phyloP scores from a whole-genome alignment of 139 green algal genomes.

The Coelastrella sp. region DNA sequence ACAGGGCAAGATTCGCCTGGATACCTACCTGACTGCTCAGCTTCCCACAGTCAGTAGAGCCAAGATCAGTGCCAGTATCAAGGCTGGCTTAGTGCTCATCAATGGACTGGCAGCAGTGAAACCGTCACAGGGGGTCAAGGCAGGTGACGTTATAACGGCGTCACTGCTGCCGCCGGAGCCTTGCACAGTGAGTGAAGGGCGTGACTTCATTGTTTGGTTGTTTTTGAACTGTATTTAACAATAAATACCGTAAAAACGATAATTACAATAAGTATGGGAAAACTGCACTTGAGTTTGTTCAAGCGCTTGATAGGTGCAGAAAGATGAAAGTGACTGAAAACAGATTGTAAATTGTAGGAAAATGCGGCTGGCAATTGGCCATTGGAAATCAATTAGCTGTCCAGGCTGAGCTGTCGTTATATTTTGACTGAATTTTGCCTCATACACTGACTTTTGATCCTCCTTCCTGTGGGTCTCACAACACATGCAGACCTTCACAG shows the following conservation, averaged over 20 bases:
- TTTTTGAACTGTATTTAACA: not conserved
- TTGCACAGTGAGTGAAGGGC: conserved; percentile 54
- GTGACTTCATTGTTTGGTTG: not conserved
- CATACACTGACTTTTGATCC: too few species aligned
- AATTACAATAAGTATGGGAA: too few species aligned
- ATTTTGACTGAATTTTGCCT: too few species aligned
- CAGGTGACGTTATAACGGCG: conserved; percentile 76
- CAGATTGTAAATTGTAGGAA: too few species aligned
- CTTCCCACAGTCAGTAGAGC: conserved; percentile 70
- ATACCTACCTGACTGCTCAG: conserved; percentile 65
- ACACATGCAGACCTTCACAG: too few species aligned
- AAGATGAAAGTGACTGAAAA: too few species aligned
- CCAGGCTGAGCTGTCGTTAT: too few species aligned
- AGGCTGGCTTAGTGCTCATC: conserved; percentile 69
- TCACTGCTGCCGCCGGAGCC: conserved; percentile 64
- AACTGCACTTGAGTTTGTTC: too few species aligned
- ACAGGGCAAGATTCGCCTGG: conserved; percentile 64
- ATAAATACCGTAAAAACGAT: not conserved
- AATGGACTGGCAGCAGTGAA: conserved; percentile 71
- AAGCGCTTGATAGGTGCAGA: too few species aligned
- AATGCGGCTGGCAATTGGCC: too few species aligned
- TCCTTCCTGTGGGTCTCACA: too few species aligned
- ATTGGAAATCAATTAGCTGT: too few species aligned
- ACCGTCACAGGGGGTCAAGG: conserved; percentile 54
- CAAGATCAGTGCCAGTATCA: conserved; percentile 75